Evolutionary conservation across 345 rosid genomes (phyloP), one percentile per base, ranked within the genome.

Genomic region (Diplotaxis tenuifolia): DNA sequence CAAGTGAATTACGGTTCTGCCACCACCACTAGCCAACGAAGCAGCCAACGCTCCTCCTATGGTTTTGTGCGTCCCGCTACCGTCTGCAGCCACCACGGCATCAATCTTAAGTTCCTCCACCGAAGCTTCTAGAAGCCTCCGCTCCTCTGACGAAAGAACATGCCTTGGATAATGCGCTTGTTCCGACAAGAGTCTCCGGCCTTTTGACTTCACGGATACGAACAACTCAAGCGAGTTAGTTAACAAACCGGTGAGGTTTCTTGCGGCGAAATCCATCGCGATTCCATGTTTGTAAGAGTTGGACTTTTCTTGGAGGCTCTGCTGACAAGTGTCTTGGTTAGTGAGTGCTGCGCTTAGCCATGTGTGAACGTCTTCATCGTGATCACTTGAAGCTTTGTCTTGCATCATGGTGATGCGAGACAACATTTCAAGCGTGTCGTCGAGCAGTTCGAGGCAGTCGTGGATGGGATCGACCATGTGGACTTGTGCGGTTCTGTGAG

Each of bases 291-390:
- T 22, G 19, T 64, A 3, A 2, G 54, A 53, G 12, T 71, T 76
- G 4, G 55, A 62, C 10, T 65, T 55, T 18, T 71, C 73, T 73
- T 63, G 74, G 19, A 86, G 81, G 64, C 90, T 81, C 5, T 83
- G 78, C 9, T 79, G 50, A 69, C 88, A 86, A 1, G 88, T 86
- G 3, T 81, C 79, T 79, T 84, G 88, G 36, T 86, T 84, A 9
- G 90, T 86, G 15, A 86, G 75, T 1, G 86, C 70, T 11, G 90
- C 86, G 29, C 85, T 84, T 28, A 86, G 84, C 86, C 86, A 84
- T 23, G 90, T 86, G 7, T 78, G 85, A 20, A 84, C 79, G 62
- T 86, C 86, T 27, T 77, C 68, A 0, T 72, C 73, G 0, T 70
- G 31, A 8, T 53, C 9, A 12, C 68, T 45, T 53, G 58, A 47